Conservation (phyloP, 257 asterid genomes). For the Capsicum pubescens region DNA sequence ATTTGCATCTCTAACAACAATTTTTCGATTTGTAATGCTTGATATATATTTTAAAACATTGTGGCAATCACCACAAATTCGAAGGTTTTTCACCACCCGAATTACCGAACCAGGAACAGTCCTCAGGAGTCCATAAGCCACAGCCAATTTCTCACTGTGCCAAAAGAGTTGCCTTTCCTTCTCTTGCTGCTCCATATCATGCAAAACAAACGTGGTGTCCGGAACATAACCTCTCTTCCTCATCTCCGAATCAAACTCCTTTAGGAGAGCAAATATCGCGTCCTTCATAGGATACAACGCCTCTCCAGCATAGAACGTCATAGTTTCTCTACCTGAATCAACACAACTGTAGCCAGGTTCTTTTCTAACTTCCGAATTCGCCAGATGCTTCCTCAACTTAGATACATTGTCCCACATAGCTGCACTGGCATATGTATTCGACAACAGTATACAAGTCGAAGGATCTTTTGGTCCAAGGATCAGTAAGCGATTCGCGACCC, state of each 20-base stretch:
- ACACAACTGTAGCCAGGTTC: constrained; percentile 78
- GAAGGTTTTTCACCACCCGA: constrained; percentile 68
- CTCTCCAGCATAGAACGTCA: constrained; percentile 78
- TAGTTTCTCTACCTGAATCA: constrained; percentile 63
- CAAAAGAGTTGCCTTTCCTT: constrained; percentile 84
- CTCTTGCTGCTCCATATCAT: constrained; percentile 72
- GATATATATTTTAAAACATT: constrained; percentile 58
- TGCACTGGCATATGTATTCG: constrained; percentile 64
- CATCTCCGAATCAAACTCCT: constrained; percentile 68
- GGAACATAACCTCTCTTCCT: constrained; percentile 77
- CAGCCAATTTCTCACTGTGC: constrained; percentile 84
- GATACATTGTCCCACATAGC: constrained; percentile 72
- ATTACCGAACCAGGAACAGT: constrained; percentile 54
- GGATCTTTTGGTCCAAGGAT: constrained; percentile 59
- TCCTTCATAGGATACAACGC: constrained; percentile 55
- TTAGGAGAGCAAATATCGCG: constrained; percentile 51
- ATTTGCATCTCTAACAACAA: constrained; percentile 71
- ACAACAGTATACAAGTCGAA: constrained; percentile 67
- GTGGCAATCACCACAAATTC: constrained; percentile 77
- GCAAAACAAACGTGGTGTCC: constrained; percentile 63
- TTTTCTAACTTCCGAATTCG: constrained; percentile 51
- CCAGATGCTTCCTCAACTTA: constrained; percentile 59
- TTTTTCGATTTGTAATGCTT: constrained; percentile 49
- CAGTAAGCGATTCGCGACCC: constrained; percentile 63
- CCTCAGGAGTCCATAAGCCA: constrained; percentile 77